These are phyloP conservation scores for Clonostachys sp. DNA, from an alignment of 2,329 filamentous ascomycete species.

Conservation along the genomic window DNA sequence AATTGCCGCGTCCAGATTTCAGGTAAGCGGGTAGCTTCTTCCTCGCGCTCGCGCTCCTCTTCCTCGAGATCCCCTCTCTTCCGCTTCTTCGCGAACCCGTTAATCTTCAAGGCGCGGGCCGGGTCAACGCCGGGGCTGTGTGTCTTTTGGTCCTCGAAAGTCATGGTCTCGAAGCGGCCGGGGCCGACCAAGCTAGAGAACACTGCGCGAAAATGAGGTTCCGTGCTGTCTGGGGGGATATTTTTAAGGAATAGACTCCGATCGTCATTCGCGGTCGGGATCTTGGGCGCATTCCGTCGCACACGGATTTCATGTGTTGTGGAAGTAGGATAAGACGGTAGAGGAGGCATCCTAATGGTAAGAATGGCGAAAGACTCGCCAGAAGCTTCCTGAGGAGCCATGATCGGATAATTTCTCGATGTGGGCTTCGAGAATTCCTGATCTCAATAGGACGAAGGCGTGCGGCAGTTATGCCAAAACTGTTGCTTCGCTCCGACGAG, in stretches of 20 bases:
- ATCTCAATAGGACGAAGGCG: no score
- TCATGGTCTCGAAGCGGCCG: slow-evolving; percentile 71
- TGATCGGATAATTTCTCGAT: no score
- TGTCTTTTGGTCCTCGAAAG: slow-evolving; percentile 63
- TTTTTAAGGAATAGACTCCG: slow-evolving; percentile 91
- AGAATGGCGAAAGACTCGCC: slow-evolving; percentile 62
- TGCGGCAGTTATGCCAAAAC: no score
- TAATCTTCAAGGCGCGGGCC: slow-evolving; percentile 36
- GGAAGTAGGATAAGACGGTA: slow-evolving; percentile 56
- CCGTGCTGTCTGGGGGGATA: slow-evolving; percentile 78
- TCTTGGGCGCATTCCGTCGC: slow-evolving; percentile 75
- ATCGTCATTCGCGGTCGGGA: slow-evolving; percentile 66
- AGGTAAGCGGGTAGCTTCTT: slow-evolving; percentile 59
- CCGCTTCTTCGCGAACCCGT: slow-evolving; percentile 31
- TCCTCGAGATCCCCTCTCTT: slow-evolving; percentile 45
- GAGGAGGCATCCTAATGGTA: slow-evolving; percentile 59
- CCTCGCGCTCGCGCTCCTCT: slow-evolving; percentile 47
- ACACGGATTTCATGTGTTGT: slow-evolving; percentile 83
- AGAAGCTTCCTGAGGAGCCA: no score
- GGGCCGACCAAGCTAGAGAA: slow-evolving; percentile 72
- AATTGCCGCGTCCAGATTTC: slow-evolving; percentile 68
- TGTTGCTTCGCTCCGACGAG: neutral
- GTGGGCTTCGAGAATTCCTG: no score
- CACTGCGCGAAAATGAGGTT: slow-evolving; percentile 68
- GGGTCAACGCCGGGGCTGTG: slow-evolving; percentile 35